These are phyloP conservation scores for Metrosideros polymorpha DNA, from an alignment of 441 rosid genomes.

Conservation along the genomic window DNA sequence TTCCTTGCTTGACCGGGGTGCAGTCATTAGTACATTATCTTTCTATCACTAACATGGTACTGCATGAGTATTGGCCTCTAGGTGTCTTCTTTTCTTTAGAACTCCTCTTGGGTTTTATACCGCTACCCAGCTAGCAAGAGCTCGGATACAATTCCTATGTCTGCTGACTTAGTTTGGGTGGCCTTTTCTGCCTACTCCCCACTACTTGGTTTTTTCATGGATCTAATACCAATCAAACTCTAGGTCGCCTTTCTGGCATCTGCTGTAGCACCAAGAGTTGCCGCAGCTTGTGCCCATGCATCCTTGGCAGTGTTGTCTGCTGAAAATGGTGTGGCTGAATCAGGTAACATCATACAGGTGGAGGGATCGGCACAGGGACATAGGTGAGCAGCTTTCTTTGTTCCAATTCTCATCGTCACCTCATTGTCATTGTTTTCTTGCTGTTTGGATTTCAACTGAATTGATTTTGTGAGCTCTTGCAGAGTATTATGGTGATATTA, in stretches of 20 bases:
- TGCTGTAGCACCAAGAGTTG: constrained; percentile 94
- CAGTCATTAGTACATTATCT: not conserved
- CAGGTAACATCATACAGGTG: constrained; percentile 6
- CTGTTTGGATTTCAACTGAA: not conserved
- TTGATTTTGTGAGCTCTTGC: not conserved
- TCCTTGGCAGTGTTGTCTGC: constrained; percentile 67
- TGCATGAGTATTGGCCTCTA: not conserved
- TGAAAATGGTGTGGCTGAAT: constrained; percentile 29
- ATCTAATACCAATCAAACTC: constrained; percentile 12
- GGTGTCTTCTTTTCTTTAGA: not conserved
- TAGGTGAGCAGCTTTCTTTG: not conserved
- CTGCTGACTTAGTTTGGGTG: not conserved
- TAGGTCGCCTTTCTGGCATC: constrained; percentile 96
- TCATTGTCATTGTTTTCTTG: not conserved
- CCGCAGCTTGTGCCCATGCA: constrained; percentile 97
- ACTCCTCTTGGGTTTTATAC: not conserved
- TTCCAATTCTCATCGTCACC: not conserved
- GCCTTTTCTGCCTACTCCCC: not conserved
- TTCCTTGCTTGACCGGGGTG: not conserved
- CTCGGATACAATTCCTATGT: not conserved
- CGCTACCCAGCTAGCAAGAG: not conserved
- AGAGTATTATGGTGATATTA: not conserved
- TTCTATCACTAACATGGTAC: not conserved
- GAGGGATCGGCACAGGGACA: not conserved
- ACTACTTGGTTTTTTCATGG: not conserved